phyloP scores from a whole-genome alignment of 1,139 yeast species.

The Protomyces pachydermus region DNA sequence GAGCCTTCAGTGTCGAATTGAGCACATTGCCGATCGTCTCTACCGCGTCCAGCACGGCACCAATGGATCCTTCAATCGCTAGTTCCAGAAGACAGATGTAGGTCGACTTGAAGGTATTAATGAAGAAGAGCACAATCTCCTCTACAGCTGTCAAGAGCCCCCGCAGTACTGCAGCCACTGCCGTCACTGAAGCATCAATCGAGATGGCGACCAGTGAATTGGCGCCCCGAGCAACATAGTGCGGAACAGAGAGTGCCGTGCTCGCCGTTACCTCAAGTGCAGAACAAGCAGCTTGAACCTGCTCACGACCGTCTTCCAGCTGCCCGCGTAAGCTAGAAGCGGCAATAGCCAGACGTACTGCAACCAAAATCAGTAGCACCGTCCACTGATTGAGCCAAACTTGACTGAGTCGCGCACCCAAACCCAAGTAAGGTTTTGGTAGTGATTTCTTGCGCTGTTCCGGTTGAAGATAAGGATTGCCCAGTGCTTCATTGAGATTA shows the following conservation, averaged over 20 bases:
- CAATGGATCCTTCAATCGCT: conserved; percentile 65
- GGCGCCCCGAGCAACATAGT: conserved; percentile 51
- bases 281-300: conserved; percentile 43
- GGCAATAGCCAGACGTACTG: conserved; percentile 40
- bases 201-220: conserved; percentile 49
- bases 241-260: conserved; percentile 50
- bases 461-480: background rate
- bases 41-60: conserved; percentile 68
- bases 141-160: conserved; percentile 55
- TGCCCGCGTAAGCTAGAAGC: conserved; percentile 34
- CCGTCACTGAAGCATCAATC: conserved; percentile 48
- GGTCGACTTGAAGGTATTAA: conserved; percentile 76
- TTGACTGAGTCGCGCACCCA: conserved; percentile 39
- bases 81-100: conserved; percentile 76
- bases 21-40: conserved; percentile 56
- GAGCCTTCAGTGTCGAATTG: conserved; percentile 52
- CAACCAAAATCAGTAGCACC: conserved; percentile 36
- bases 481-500: background rate
- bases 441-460: background rate
- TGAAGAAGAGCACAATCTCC: conserved; percentile 55
- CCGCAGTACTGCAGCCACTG: conserved; percentile 43
- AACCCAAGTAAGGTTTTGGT: conserved; percentile 37
- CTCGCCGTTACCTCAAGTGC: conserved; percentile 48
- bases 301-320: conserved; percentile 35
- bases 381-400: conserved; percentile 39